Conservation (phyloP, 176 grass and related monocot species). For the Juncus effusus region DNA sequence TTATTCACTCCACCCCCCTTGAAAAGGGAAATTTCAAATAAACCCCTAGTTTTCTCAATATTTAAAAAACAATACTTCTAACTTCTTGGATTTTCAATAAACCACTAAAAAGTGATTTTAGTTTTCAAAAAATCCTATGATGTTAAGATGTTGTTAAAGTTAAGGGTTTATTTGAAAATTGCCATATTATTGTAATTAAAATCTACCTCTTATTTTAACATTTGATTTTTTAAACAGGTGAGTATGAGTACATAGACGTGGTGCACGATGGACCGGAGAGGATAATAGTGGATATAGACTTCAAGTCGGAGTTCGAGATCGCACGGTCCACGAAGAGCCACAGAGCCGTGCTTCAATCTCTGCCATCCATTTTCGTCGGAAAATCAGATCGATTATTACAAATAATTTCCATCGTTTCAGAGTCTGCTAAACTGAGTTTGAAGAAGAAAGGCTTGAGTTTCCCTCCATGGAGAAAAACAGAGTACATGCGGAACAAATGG, state of each 20-base stretch:
- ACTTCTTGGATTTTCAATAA: too few relatives aligned
- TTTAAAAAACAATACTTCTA: too few relatives aligned
- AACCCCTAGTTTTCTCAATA: too few relatives aligned
- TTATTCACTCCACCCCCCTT: background rate
- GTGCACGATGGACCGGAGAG: constrained; percentile 49
- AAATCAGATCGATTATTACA: constrained; percentile 58
- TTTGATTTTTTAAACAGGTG: constrained; percentile 25
- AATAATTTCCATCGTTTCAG: constrained; percentile 54
- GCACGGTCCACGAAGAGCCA: constrained; percentile 77
- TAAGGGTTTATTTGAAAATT: background rate
- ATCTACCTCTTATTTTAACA: background rate
- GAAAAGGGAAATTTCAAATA: background rate
- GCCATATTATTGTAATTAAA: background rate
- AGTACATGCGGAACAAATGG: constrained; percentile 98
- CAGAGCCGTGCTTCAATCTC: constrained; percentile 48
- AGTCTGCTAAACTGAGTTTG: constrained; percentile 59
- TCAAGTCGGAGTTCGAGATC: constrained; percentile 68
- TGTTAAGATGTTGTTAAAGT: too few relatives aligned
- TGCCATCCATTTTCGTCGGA: constrained; percentile 69
- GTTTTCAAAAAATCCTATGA: too few relatives aligned
- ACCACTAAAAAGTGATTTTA: too few relatives aligned
- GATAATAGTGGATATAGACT: constrained; percentile 78
- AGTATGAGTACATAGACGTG: constrained; percentile 79
- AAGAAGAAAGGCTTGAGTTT: constrained; percentile 80
- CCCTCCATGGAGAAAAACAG: constrained; percentile 72